Conservation (phyloP, 2,329 filamentous ascomycete genomes). For the Fusarium virguliforme region DNA sequence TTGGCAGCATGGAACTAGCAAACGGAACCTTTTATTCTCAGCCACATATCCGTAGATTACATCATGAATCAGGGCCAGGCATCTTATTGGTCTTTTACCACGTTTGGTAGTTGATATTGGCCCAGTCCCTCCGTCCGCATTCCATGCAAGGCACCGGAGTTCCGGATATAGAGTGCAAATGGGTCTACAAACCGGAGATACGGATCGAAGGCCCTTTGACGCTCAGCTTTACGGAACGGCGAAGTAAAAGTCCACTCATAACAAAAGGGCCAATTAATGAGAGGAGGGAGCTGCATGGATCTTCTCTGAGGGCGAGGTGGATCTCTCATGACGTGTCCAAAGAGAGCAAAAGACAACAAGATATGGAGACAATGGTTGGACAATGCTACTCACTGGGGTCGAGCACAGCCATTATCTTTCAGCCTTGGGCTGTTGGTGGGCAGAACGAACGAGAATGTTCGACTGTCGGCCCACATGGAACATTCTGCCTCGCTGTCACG, state of each 20-base stretch:
- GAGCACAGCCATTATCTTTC: not conserved
- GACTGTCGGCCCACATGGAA: not conserved
- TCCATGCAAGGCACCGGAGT: not conserved
- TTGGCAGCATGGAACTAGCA: not conserved
- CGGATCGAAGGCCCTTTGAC: not conserved
- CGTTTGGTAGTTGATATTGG: not conserved
- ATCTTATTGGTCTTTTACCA: not conserved
- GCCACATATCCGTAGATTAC: not conserved
- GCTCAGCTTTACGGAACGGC: not conserved
- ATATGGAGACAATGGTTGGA: too few relatives aligned
- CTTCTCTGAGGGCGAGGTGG: not conserved
- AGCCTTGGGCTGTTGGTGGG: not conserved
- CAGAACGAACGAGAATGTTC: not conserved
- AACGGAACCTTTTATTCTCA: not conserved
- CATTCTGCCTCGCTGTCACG: not conserved
- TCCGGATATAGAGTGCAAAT: not conserved
- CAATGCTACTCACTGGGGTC: not conserved
- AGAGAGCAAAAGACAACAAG: not conserved
- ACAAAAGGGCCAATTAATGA: not conserved
- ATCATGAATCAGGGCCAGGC: not conserved
- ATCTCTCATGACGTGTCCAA: not conserved
- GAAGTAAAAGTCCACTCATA: not conserved
- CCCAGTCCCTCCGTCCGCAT: not conserved
- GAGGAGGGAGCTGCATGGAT: not conserved
- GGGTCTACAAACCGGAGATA: not conserved